Percentiles rank a stretch among this genome's conserved stretches.
Conservation (phyloP, 2,329 filamentous ascomycete genomes). For the Ceratocystiopsis brevicomis region DNA sequence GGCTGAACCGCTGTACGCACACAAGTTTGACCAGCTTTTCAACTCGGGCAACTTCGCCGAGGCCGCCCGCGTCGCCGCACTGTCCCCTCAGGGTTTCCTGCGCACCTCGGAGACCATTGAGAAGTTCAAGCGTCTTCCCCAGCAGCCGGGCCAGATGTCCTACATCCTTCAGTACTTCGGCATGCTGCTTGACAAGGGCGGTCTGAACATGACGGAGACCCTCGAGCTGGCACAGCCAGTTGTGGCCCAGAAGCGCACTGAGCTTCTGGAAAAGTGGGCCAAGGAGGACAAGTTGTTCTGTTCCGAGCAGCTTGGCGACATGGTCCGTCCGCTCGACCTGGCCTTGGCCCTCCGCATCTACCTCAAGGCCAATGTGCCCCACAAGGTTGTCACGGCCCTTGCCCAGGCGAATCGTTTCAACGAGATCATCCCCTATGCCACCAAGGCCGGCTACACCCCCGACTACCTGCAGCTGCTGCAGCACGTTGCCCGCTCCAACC, state of each 20-base stretch:
- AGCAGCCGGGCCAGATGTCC: conserved; percentile 70
- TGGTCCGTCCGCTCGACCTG: conserved; percentile 77
- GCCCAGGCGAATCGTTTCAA: conserved; percentile 95
- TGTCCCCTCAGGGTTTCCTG: conserved; percentile 88
- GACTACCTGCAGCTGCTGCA: conserved; percentile 86
- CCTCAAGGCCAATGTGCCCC: conserved; percentile 69
- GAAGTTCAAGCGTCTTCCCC: conserved; percentile 74
- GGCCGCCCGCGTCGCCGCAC: conserved; percentile 89
- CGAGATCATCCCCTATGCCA: conserved; percentile 82
- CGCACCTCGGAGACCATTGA: conserved; percentile 91
- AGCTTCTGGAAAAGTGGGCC: conserved; percentile 95
- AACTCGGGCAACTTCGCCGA: conserved; percentile 62
- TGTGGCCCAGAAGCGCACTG: conserved; percentile 81
- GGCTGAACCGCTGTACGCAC: conserved; percentile 79
- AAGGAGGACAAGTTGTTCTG: conserved; percentile 88
- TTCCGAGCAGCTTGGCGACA: conserved; percentile 90
- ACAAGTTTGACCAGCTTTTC: conserved; percentile 83
- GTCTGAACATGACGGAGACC: conserved; percentile 81
- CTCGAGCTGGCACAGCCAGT: conserved; percentile 87
- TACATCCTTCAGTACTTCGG: conserved; percentile 95
- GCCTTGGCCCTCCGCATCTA: conserved; percentile 79
- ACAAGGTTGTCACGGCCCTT: conserved; percentile 89
- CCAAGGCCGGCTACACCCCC: conserved; percentile 73
- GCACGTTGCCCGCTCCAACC: conserved; percentile 78
- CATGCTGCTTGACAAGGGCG: conserved; percentile 88